Base-by-base conservation (phyloP, 345 rosid genomes). In the Psidium guajava region DNA sequence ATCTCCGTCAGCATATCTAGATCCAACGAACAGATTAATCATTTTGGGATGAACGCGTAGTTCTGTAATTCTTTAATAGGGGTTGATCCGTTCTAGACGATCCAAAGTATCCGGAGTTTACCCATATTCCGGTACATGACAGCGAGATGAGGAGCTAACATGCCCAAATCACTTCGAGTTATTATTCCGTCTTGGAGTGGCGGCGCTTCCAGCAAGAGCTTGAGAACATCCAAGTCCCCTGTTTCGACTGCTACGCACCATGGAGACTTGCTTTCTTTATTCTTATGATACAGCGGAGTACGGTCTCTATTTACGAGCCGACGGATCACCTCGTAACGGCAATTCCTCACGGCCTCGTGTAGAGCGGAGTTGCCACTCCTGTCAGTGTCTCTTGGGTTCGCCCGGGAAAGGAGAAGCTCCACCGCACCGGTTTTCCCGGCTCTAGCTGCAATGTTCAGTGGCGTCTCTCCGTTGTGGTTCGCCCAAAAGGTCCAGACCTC, bases 201-300 rank as follows among this genome's bases (percentile, higher is more conserved):
- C 27, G 28, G 44, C 44, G 2, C 18, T 58, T 58, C 69, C 18
- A n/a, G 36, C 69, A 58, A n/a, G 36, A 5, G 18, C 8, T 58
- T 58, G 69, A 58, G 69, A n/a, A 58, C 69, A 32, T 58, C 69
- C 36, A 58, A 58, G 69, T n/a, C 18, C 69, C 69, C 69, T n/a
- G 69, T 58, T 58, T 58, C 69, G 8, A 58, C 1, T 12, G 69
- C 69, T 58, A 58, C 3, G 36, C 18, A n/a, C 69, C 32, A 12
- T 0, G 32, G 32, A n/a, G 69, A 58, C 69, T 58, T 58, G 3
- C 36, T 58, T 58, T 58, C 32, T 0, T 12, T 58, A 2, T n/a
- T 58, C 3, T 0, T 3, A 11, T 12, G 36, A 12, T 11, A n/a
- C 18, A 58, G 8, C 69, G 1, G 69, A n/a, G 0, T 0, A 3